A percentile compares a stretch with the other conserved stretches of the same genome.
These are phyloP conservation scores for Emergomyces orientalis DNA, from an alignment of 2,329 filamentous ascomycete species.

Conservation along the genomic window DNA sequence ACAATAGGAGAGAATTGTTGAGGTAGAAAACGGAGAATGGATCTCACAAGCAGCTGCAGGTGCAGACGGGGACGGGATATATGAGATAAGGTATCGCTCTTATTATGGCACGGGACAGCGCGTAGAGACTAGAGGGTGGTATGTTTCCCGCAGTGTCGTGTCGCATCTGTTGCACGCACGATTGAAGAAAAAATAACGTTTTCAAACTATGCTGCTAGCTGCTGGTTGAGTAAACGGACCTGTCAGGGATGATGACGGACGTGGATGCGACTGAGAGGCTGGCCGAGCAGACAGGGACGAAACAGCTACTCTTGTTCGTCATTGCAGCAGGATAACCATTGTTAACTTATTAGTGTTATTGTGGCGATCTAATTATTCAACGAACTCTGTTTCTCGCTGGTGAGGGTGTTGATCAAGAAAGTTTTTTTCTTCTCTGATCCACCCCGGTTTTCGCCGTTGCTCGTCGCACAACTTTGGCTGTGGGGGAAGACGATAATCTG, in stretches of 20 bases:
- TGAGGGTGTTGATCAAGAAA: background rate
- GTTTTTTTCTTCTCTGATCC: background rate
- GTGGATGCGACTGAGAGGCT: slow-evolving; percentile 2
- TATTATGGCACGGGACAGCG: background rate
- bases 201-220: too few species aligned
- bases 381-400: background rate
- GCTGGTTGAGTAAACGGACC: too few species aligned
- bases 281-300: background rate
- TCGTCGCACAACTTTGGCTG: background rate
- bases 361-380: background rate
- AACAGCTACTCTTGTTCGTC: background rate
- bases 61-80: background rate
- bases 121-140: background rate
- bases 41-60: background rate
- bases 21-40: background rate
- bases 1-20: background rate
- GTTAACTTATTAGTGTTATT: background rate
- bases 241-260: background rate
- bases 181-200: background rate
- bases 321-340: background rate
- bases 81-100: background rate
- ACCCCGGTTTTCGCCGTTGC: background rate
- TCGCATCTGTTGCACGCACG: background rate
- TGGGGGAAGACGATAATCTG: too few species aligned
- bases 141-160: background rate